Evolutionary conservation across 768 basidiomycete genomes (phyloP), one percentile per base, ranked within the genome.

Genomic region (Leucosporidium yakuticum): DNA sequence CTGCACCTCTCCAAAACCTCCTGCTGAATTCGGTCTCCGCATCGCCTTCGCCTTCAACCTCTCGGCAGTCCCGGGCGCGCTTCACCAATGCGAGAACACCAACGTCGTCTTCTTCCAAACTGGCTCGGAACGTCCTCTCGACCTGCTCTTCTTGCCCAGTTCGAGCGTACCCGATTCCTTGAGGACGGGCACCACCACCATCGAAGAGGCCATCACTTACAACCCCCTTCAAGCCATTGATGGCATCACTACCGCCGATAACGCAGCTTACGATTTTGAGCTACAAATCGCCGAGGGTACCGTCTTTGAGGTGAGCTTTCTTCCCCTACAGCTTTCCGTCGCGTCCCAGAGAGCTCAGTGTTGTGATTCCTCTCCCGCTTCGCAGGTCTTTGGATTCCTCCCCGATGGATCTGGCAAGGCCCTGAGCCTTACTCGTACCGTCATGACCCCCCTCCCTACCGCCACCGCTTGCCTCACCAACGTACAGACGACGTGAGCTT

Each of bases 371-470:
- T 23, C 9, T n/a, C 36, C 12, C 9, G 5, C 4, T 19, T 7
- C 20, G 25, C 57, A 71, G 60, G 63, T 69, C 20, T 68, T 64
- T 36, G 74, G 64, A 9, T 74, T 74, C 69, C 54, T 74, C 12
- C 64, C 70, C 2, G 69, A 74, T 47, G 74, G 71, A 19, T 54
- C 62, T 21, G 74, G 74, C 60, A 74, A 74, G 62, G 65, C 72
- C 60, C 53, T 71, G 9, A 62, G 64, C 48, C 65, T 72, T n/a
- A 21, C 56, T 6, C 55, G 70, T 25, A 57, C 66, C 17, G 66
- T 73, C 50, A 60, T 48, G 63, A 49, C 60, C 7, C 27, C 63
- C 7, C 67, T 71, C 15, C 68, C 69, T 1, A 60, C 54, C 25
- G 64, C 71, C 25, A 58, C 65, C 3, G 48, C 44, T 2, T 70